Base-by-base conservation (phyloP, 805 yeast genomes). In the Candida nemodendra region DNA sequence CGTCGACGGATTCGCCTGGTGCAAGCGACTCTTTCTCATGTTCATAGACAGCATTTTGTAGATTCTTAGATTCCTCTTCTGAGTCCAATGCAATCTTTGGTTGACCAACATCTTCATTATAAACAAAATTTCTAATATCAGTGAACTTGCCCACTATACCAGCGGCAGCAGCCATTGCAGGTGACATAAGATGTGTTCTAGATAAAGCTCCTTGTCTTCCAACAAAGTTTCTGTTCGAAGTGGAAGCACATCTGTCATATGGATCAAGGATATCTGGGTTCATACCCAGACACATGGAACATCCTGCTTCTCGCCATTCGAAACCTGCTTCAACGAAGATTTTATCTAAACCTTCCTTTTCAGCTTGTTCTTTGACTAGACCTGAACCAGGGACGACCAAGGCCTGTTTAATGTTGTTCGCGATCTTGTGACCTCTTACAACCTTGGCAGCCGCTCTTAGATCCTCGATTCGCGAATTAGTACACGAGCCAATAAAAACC, bases 161-260 rank as follows among this genome's bases (percentile, higher is more conserved):
- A 14, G 99, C 98, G 15, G 98, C 97, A 22, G 99, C 99, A 32
- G 99, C 99, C 99, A 93, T 93, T 16, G 96, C 96, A 27, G 99
- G 99, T 11, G 96, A 87, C 95, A 91, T 88, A 61, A 93, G 76
- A 63, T 93, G 99, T 14, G 99, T 93, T 71, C 99, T 80, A 13
- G 96, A 88, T 44, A 69, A 70, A 36, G 96, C 95, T 69, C 99
- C 99, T 74, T 93, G 99, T 68, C 99, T 90, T 56, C 99, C 99
- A 66, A 91, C 97, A 61, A 93, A 93, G 71, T 93, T 93, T 76
- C 99, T 84, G 76, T 93, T 93, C 16, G 98, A 91, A 14, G 99
- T 93, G 11, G 98, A 90, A 7, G 99, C 99, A 72, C 99, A 93
- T 69, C 99, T 81, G 68, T 93, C 99, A 59, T 84, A 79, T 27